These are phyloP conservation scores for Podaxis mareebaensis DNA, from an alignment of 768 basidiomycete species.

Conservation along the genomic window DNA sequence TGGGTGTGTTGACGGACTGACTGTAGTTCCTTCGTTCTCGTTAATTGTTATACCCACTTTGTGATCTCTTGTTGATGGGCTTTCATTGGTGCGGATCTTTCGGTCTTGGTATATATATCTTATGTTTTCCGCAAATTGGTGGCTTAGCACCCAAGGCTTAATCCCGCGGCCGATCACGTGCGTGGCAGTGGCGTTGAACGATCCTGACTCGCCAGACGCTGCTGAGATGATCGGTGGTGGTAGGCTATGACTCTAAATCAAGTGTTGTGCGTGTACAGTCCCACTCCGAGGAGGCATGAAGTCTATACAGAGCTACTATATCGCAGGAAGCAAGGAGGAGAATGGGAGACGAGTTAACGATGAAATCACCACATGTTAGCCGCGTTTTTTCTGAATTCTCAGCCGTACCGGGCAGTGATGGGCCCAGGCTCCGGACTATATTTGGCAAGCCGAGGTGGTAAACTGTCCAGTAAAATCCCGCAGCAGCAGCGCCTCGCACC, in stretches of 20 bases:
- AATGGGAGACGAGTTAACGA: background rate
- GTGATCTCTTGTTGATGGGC: background rate
- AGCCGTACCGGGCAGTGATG: background rate
- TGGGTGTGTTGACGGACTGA: background rate
- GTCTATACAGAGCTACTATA: background rate
- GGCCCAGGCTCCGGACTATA: background rate
- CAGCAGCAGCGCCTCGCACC: conserved; percentile 6
- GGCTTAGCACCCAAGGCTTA: background rate
- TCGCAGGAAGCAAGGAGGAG: background rate
- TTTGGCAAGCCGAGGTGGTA: conserved; percentile 13
- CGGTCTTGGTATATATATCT: background rate
- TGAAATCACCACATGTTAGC: conserved; percentile 9
- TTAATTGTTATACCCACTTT: background rate
- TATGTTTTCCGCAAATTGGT: background rate
- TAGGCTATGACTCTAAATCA: no score
- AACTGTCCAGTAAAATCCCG: background rate
- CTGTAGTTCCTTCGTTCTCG: background rate
- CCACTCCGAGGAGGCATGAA: background rate
- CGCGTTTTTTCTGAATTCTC: background rate
- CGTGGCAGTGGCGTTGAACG: background rate
- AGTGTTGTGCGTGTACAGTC: no score
- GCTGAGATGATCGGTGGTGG: background rate
- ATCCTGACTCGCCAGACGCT: background rate
- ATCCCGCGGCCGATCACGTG: background rate
- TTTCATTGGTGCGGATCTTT: background rate